Evolutionary conservation across 345 rosid genomes (phyloP).

Genomic region (Ailanthus altissimus): DNA sequence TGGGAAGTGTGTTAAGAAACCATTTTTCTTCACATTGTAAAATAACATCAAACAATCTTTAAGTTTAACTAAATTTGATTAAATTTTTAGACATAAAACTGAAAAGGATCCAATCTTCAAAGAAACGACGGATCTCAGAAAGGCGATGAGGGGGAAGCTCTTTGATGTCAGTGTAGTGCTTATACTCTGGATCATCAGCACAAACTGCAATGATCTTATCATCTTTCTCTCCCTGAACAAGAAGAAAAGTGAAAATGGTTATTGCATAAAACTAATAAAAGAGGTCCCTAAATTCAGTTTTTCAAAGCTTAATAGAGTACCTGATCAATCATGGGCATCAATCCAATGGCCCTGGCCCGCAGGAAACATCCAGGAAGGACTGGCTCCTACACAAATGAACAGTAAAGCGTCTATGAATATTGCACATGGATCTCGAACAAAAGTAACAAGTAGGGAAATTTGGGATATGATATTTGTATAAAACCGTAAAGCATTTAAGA

Average conservation of each 20-base stretch:
- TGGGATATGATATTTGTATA: background rate
- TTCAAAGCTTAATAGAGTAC: conserved; percentile 29
- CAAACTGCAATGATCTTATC: conserved; percentile 98
- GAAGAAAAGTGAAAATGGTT: conserved; percentile 4
- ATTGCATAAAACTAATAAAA: conserved; percentile 10
- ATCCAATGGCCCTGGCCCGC: conserved; percentile 93
- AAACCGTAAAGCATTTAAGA: background rate
- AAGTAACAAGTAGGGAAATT: background rate
- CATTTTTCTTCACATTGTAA: background rate
- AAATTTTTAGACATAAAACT: background rate
- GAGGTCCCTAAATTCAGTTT: background rate
- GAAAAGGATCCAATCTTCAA: conserved; percentile 85
- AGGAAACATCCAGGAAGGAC: conserved; percentile 95
- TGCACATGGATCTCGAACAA: conserved; percentile 12
- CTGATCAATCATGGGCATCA: conserved; percentile 99
- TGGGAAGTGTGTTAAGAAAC: conserved; percentile 33
- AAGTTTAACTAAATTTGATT: background rate
- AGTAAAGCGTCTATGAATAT: background rate
- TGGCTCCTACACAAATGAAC: conserved; percentile 66
- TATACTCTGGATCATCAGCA: conserved; percentile 97
- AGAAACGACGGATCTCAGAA: conserved; percentile 88
- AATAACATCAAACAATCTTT: background rate
- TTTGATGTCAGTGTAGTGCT: conserved; percentile 80
- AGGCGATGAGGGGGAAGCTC: conserved; percentile 97
- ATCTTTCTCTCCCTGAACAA: conserved; percentile 86